Percentiles rank a stretch among this genome's conserved stretches.
Conservation (phyloP, 2,329 filamentous ascomycete genomes). For the Calonectria pauciramosa region DNA sequence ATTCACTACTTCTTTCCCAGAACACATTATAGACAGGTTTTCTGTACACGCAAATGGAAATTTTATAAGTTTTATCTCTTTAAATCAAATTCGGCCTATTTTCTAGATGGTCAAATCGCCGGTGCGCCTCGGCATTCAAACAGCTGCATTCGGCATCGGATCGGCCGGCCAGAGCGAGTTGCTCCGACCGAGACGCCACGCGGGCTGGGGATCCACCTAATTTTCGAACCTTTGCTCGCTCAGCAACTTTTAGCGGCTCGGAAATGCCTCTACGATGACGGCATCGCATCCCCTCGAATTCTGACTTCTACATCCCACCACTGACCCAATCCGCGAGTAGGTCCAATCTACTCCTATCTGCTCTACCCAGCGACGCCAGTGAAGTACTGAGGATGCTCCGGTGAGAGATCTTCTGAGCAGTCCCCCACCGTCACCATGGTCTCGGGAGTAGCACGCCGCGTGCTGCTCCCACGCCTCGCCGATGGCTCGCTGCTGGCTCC, state of each 20-base stretch:
- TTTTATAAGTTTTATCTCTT: neutral
- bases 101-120: neutral
- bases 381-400: slow-evolving; percentile 48
- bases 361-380: slow-evolving; percentile 30
- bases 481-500: slow-evolving; percentile 46
- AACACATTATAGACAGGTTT: neutral
- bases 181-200: slow-evolving; percentile 41
- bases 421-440: slow-evolving; percentile 58
- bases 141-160: slow-evolving; percentile 33
- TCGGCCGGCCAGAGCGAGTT: slow-evolving; percentile 34
- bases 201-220: slow-evolving; percentile 39
- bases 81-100: neutral
- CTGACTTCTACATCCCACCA: slow-evolving; percentile 34
- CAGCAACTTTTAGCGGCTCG: slow-evolving; percentile 44
- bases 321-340: slow-evolving; percentile 20
- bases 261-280: slow-evolving; percentile 54
- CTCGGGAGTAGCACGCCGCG: slow-evolving; percentile 63
- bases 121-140: slow-evolving; percentile 14
- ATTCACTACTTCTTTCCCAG: neutral
- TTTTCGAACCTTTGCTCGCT: slow-evolving; percentile 37
- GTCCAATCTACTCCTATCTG: slow-evolving; percentile 16
- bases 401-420: slow-evolving; percentile 40
- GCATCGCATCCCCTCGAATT: slow-evolving; percentile 46
- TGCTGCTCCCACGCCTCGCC: slow-evolving; percentile 63
- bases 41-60: neutral